These are phyloP conservation scores for Paramecium biaurelia DNA, from an alignment of 73 alveolate species.

Conservation along the genomic window DNA sequence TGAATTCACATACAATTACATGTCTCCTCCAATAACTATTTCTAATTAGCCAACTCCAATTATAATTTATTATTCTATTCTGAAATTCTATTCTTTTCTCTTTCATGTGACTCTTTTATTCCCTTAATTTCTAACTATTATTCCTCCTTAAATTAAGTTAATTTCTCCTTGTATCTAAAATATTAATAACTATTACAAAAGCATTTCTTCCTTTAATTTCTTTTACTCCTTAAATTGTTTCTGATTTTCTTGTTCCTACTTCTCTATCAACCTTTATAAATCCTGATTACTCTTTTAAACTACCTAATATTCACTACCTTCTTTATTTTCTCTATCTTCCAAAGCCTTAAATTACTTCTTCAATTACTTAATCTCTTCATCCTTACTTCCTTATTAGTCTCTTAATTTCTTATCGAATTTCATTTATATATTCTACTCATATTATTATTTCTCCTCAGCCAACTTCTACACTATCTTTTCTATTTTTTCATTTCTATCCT, in stretches of 20 bases:
- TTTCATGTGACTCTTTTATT: slow-evolving; percentile 53
- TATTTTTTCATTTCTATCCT: slow-evolving; percentile 64
- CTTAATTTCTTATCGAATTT: slow-evolving; percentile 43
- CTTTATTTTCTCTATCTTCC: slow-evolving; percentile 43
- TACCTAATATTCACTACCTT: slow-evolving; percentile 45
- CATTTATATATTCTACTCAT: neutral
- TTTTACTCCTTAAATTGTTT: neutral
- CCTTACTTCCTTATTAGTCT: neutral
- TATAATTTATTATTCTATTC: neutral
- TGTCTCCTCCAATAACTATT: neutral
- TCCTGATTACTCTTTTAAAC: slow-evolving; percentile 51
- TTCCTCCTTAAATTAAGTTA: neutral
- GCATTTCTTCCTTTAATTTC: neutral
- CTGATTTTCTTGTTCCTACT: slow-evolving; percentile 39
- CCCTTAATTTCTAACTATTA: neutral
- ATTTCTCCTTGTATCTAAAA: neutral
- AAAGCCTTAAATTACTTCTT: slow-evolving; percentile 49
- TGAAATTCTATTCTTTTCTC: neutral
- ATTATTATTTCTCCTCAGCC: slow-evolving; percentile 54
- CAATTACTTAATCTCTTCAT: slow-evolving; percentile 54
- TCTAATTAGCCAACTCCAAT: slow-evolving; percentile 30
- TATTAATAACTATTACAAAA: neutral
- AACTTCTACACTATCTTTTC: slow-evolving; percentile 57
- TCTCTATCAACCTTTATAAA: slow-evolving; percentile 4
- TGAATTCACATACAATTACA: slow-evolving; percentile 49